Evolutionary conservation across 2,329 filamentous ascomycete genomes (phyloP), one percentile per base, ranked within the genome.

Genomic region (Passalora sequoiae): DNA sequence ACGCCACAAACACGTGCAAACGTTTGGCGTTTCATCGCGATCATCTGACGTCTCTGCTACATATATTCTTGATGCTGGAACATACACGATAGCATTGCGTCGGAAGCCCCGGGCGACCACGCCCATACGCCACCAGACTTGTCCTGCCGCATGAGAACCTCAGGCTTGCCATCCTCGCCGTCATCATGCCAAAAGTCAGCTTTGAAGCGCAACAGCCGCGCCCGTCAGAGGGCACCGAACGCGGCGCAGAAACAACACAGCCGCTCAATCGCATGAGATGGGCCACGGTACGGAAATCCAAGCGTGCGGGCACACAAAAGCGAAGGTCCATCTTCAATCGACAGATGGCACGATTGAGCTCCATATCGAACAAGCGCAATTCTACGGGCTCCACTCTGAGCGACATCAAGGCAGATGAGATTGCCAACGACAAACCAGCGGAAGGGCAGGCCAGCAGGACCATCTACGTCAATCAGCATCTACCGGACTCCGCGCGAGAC

Each of bases 221-320:
- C 7, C 39, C 44, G 12, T 38, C 43, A 17, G 38, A 67, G 69
- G 45, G 17, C 9, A n/a, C 24, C 8, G 33, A 24, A 12, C 64
- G 68, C 54, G 75, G 68, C 55, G 48, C 51, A 24, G 72, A 78
- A 56, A 69, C 75, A 47, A 76, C 77, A 31, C 77, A 75, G 50
- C 63, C 63, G 9, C 55, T 59, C 19, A 88, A 91, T 63, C 78
- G 89, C 62, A 82, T 92, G 66, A 78, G 92, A 80, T 97, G 92
- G 92, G 91, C 92, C 13, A 97, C 92, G n/a, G 86, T 89, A 60
- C 86, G 88, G 64, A 79, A 86, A 66, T 81, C 82, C 10, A 80
- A 86, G 58, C 78, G 81, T 61, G 86, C 82, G 63, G 87, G 84
- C 53, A 74, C 76, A 56, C 76, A 78, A 63, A 97, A 96, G 74